A percentile compares a stretch with the other conserved stretches of the same genome.
These are phyloP conservation scores for Cunninghamia lanceolata DNA, from an alignment of 75 land plant species.

Conservation along the genomic window DNA sequence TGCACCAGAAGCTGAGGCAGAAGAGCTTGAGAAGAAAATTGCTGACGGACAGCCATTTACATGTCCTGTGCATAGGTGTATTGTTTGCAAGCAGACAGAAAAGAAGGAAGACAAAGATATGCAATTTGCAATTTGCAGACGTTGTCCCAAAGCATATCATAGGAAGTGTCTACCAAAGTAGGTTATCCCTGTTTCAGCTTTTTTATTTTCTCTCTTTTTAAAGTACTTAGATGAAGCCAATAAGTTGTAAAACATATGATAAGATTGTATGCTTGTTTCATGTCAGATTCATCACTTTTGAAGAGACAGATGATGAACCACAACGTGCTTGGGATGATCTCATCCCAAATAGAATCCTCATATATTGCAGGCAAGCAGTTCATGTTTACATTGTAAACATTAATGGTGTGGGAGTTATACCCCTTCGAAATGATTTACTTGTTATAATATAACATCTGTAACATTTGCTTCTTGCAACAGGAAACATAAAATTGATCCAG, in stretches of 20 bases:
- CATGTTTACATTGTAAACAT: not conserved
- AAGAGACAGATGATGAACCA: conserved; percentile 23
- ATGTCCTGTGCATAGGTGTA: conserved; percentile 78
- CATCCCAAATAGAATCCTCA: conserved; percentile 58
- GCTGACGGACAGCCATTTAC: conserved; percentile 54
- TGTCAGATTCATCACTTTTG: conserved; percentile 40
- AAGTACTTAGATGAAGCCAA: not conserved
- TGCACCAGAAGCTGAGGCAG: conserved; percentile 27
- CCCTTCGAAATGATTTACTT: not conserved
- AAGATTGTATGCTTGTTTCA: not conserved
- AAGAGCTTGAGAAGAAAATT: conserved; percentile 37
- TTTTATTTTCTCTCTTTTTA: not conserved
- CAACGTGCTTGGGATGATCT: conserved; percentile 76
- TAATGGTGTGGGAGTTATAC: not conserved
- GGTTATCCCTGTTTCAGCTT: not conserved
- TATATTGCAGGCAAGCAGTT: conserved; percentile 68
- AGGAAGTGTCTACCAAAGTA: conserved; percentile 84
- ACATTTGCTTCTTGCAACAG: conserved; percentile 24
- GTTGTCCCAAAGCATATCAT: conserved; percentile 88
- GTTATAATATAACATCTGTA: not conserved
- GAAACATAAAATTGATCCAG: conserved; percentile 53
- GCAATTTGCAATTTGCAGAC: conserved; percentile 81
- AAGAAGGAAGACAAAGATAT: conserved; percentile 39
- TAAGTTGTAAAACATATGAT: not conserved
- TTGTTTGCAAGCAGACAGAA: conserved; percentile 56